phyloP scores from a whole-genome alignment of 169 alveolate species.

The Cryptosporidium parvum region DNA sequence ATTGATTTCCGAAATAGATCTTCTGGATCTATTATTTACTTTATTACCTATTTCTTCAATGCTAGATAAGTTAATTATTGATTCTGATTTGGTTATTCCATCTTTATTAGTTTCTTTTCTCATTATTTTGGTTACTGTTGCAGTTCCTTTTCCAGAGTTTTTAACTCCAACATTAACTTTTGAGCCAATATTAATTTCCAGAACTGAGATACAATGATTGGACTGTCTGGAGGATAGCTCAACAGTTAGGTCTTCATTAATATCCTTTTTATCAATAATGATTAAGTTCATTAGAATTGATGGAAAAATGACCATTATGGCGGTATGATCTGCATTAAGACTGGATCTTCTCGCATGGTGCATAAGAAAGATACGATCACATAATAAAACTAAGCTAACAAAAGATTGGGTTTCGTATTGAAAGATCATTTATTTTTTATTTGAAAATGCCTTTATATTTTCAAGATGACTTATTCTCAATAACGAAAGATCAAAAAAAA shows the following conservation, averaged over 20 bases:
- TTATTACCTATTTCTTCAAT: background rate
- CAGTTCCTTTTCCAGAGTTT: slow-evolving; percentile 71
- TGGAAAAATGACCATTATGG: background rate
- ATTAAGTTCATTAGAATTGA: slow-evolving; percentile 30
- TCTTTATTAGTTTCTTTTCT: slow-evolving; percentile 1
- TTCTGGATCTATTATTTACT: background rate
- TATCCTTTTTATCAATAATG: slow-evolving; percentile 39
- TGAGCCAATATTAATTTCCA: slow-evolving; percentile 47
- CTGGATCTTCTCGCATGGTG: background rate
- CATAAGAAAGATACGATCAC: background rate
- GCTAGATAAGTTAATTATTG: background rate
- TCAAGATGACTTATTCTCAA: slow-evolving; percentile 17
- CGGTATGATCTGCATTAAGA: background rate
- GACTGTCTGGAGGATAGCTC: slow-evolving; percentile 56
- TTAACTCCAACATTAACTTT: slow-evolving; percentile 64
- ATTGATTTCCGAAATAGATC: slow-evolving; percentile 36
- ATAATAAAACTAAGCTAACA: background rate
- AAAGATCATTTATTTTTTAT: background rate
- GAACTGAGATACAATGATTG: slow-evolving; percentile 56
- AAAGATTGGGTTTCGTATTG: background rate
- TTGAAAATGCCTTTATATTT: slow-evolving; percentile 2
- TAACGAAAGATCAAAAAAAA: slow-evolving; percentile 23
- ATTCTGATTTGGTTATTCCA: background rate
- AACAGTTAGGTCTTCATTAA: slow-evolving; percentile 49
- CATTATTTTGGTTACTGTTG: slow-evolving; percentile 29